These are phyloP conservation scores for Agaricales sp. DNA, from an alignment of 1,284 basidiomycete genomes.

Conservation along the genomic window DNA sequence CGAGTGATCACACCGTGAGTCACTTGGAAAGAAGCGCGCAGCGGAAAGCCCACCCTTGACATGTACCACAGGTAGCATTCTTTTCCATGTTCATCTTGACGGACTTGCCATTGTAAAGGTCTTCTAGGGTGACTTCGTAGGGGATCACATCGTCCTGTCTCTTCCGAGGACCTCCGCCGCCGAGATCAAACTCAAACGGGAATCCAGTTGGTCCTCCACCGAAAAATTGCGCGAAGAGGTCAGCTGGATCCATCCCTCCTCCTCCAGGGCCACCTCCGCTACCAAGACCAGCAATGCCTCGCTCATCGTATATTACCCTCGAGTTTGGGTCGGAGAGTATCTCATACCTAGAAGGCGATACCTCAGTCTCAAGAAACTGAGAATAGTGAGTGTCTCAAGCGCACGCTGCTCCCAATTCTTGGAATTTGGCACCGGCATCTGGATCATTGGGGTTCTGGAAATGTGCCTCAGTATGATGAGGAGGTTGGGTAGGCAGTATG, in stretches of 20 bases:
- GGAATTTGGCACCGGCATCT: conserved; percentile 70
- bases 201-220: conserved; percentile 40
- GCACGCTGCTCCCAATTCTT: conserved; percentile 81
- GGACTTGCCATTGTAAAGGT: conserved; percentile 86
- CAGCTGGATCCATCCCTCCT: conserved; percentile 47
- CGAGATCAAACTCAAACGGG: conserved; percentile 44
- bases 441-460: conserved; percentile 73
- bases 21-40: conserved; percentile 10
- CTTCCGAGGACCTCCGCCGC: conserved; percentile 27
- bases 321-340: conserved; percentile 72
- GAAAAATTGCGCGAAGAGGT: conserved; percentile 65
- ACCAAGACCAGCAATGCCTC: conserved; percentile 63
- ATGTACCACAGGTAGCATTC: conserved; percentile 69
- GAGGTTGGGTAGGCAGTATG: background rate
- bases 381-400: conserved; percentile 21
- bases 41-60: conserved; percentile 68
- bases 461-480: conserved; percentile 12
- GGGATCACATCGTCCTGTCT: conserved; percentile 67
- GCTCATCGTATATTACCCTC: conserved; percentile 73
- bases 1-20: no score
- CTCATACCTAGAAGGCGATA: conserved; percentile 55
- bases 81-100: conserved; percentile 88
- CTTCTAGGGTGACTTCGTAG: conserved; percentile 84
- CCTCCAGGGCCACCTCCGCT: conserved; percentile 28
- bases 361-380: conserved; percentile 6